Conservation (phyloP, 352 stramenopile genomes). For the Stramenopiles sp. region DNA sequence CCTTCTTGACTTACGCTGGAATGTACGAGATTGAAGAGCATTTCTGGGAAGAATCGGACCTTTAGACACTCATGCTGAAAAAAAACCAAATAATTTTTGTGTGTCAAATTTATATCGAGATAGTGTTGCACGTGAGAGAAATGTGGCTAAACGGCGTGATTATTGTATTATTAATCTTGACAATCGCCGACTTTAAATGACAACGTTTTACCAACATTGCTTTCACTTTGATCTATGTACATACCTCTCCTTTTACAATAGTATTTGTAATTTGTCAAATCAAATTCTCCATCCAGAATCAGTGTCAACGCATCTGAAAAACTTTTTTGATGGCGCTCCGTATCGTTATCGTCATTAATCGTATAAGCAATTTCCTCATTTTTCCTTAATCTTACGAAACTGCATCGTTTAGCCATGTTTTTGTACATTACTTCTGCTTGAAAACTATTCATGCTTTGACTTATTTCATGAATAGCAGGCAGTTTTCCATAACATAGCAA, state of each 20-base stretch:
- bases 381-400: neutral
- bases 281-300: neutral
- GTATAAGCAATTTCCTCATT: neutral
- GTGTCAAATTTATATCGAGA: too few relatives aligned
- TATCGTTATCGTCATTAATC: neutral
- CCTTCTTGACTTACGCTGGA: too few relatives aligned
- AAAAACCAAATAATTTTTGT: too few relatives aligned
- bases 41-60: too few relatives aligned
- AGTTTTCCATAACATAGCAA: neutral
- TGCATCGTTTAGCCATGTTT: neutral
- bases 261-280: neutral
- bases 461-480: neutral
- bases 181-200: neutral
- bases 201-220: neutral
- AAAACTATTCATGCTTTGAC: neutral
- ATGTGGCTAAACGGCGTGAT: too few relatives aligned
- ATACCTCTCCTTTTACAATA: neutral
- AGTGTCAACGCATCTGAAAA: neutral
- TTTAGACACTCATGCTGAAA: too few relatives aligned
- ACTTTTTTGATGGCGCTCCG: too few relatives aligned
- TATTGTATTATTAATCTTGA: too few relatives aligned
- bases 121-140: too few relatives aligned
- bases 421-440: neutral
- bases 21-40: too few relatives aligned
- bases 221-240: neutral